Percentiles rank a stretch among this genome's conserved stretches.
phyloP scores from a whole-genome alignment of 441 rosid species.

The Macaranga tanarius region DNA sequence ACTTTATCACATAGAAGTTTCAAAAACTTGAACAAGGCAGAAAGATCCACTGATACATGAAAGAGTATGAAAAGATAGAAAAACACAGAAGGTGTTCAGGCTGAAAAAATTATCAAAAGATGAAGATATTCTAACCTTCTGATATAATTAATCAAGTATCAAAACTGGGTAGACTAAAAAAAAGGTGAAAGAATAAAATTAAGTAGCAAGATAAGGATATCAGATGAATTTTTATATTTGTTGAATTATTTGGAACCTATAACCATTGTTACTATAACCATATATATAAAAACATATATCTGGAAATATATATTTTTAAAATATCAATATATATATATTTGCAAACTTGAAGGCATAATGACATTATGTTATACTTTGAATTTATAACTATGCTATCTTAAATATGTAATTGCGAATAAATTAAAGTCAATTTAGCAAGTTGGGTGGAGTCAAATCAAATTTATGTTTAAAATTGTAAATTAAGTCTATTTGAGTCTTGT shows the following conservation, averaged over 20 bases:
- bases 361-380: too few species aligned
- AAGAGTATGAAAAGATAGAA: not conserved
- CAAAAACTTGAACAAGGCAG: not conserved
- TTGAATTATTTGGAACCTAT: conserved; percentile 11
- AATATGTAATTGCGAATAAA: too few species aligned
- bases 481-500: too few species aligned
- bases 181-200: conserved; percentile 21
- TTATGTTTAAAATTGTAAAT: too few species aligned
- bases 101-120: not conserved
- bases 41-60: not conserved
- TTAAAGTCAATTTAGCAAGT: too few species aligned
- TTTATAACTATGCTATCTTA: too few species aligned
- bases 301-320: too few species aligned
- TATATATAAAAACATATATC: too few species aligned
- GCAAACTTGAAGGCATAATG: too few species aligned
- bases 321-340: too few species aligned
- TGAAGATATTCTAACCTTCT: not conserved
- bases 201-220: conserved; percentile 15
- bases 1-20: not conserved
- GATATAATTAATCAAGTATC: conserved; percentile 5
- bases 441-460: too few species aligned
- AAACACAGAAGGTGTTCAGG: not conserved
- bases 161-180: conserved; percentile 10
- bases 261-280: too few species aligned
- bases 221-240: conserved; percentile 10